phyloP scores from a whole-genome alignment of 768 basidiomycete species.

The Neoboletus brunneissimus region DNA sequence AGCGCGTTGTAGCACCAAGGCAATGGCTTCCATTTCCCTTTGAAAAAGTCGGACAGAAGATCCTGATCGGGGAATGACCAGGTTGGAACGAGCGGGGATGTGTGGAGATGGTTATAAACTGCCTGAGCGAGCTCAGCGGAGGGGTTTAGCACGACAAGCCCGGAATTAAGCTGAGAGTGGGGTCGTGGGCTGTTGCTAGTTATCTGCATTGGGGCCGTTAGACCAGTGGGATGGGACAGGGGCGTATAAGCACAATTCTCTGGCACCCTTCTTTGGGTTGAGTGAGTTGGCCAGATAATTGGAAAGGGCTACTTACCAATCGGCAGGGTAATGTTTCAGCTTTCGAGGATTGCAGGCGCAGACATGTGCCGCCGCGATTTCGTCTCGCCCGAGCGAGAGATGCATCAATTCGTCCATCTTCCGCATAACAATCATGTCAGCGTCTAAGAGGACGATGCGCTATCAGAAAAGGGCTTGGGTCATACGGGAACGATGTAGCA shows the following conservation, averaged over 20 bases:
- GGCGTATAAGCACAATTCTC: constrained; percentile 83
- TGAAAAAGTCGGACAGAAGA: constrained; percentile 76
- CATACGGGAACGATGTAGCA: background rate
- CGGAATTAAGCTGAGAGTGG: constrained; percentile 84
- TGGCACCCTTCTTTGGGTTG: constrained; percentile 63
- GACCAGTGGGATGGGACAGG: constrained; percentile 43
- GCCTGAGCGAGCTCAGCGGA: constrained; percentile 51
- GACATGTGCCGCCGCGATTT: constrained; percentile 86
- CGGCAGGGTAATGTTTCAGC: constrained; percentile 79
- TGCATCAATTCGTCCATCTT: constrained; percentile 81
- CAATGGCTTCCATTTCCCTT: constrained; percentile 73
- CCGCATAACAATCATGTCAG: constrained; percentile 79
- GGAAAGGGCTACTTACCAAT: constrained; percentile 58
- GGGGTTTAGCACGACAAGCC: constrained; percentile 82
- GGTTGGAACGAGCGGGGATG: constrained; percentile 48
- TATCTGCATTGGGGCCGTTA: constrained; percentile 43
- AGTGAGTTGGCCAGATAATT: background rate
- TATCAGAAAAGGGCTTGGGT: constrained; percentile 28
- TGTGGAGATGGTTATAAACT: constrained; percentile 45
- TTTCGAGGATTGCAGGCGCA: constrained; percentile 94
- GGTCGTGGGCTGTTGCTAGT: constrained; percentile 59
- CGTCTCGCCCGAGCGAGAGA: constrained; percentile 52
- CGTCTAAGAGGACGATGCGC: constrained; percentile 80
- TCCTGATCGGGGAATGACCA: constrained; percentile 93
- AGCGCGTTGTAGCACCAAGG: constrained; percentile 92